These are phyloP conservation scores for Lodderomyces elongisporus DNA, from an alignment of 1,139 yeast genomes.

Conservation along the genomic window DNA sequence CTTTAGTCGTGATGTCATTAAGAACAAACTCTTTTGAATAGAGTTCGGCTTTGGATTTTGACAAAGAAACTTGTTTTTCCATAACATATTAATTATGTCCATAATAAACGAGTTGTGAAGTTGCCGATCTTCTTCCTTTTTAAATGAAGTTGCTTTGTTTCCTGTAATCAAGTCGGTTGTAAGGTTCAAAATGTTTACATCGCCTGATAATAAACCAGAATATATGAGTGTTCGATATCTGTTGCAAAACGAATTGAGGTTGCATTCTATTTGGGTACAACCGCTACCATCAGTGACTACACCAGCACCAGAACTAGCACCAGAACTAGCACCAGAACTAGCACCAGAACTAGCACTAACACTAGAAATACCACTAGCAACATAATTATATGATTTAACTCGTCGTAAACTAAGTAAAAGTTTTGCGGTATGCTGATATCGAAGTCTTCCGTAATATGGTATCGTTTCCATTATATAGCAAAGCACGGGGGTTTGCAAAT, in stretches of 20 bases:
- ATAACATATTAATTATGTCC: slow-evolving; percentile 56
- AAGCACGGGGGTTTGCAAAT: too few species aligned
- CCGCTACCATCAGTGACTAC: too few species aligned
- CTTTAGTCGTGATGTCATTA: slow-evolving; percentile 32
- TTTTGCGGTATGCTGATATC: too few species aligned
- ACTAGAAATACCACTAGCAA: too few species aligned
- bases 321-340: too few species aligned
- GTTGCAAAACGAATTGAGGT: too few species aligned
- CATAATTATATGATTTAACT: too few species aligned
- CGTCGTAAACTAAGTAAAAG: too few species aligned
- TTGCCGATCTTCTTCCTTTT: slow-evolving; percentile 20
- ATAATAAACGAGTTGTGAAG: slow-evolving; percentile 51
- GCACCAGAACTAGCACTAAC: too few species aligned
- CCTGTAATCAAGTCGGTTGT: slow-evolving; percentile 46
- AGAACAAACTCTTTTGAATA: slow-evolving; percentile 34
- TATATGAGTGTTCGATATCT: slow-evolving; percentile 35
- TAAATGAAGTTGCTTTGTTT: slow-evolving; percentile 29
- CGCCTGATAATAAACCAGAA: slow-evolving; percentile 29
- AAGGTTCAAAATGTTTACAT: slow-evolving; percentile 43
- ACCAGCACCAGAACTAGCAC: too few species aligned
- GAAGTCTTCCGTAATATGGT: slow-evolving; percentile 22
- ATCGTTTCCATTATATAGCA: slow-evolving; percentile 3
- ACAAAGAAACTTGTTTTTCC: slow-evolving; percentile 50
- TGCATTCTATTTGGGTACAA: too few species aligned
- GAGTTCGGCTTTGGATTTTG: slow-evolving; percentile 11